These are phyloP conservation scores for Collybiopsis confluens DNA, from an alignment of 768 basidiomycete species.

Conservation along the genomic window DNA sequence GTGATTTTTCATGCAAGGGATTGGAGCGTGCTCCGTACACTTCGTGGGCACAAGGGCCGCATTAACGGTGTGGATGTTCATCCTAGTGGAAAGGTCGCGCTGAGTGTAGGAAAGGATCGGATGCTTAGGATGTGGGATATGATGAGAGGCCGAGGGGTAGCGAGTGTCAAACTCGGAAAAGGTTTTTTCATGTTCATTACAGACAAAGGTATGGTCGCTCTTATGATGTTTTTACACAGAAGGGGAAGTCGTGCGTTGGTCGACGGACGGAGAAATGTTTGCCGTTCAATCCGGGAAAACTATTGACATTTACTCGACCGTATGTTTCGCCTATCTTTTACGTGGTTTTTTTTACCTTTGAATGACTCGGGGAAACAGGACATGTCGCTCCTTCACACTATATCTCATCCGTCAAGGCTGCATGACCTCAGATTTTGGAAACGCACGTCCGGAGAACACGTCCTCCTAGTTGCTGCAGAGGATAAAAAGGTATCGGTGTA, in stretches of 20 bases:
- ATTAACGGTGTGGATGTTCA: slow-evolving; percentile 91
- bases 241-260: slow-evolving; percentile 91
- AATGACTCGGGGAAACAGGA: slow-evolving; percentile 41
- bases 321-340: slow-evolving; percentile 22
- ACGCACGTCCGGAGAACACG: slow-evolving; percentile 38
- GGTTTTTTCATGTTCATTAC: slow-evolving; percentile 48
- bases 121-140: slow-evolving; percentile 98
- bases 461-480: slow-evolving; percentile 83
- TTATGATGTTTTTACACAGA: slow-evolving; percentile 58
- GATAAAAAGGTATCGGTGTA: slow-evolving; percentile 87
- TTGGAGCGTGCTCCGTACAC: slow-evolving; percentile 82
- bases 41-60: slow-evolving; percentile 92
- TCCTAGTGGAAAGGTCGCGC: slow-evolving; percentile 85
- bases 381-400: slow-evolving; percentile 70
- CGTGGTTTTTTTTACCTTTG: background rate
- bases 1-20: slow-evolving; percentile 90
- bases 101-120: slow-evolving; percentile 88
- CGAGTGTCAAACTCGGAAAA: slow-evolving; percentile 85
- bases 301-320: slow-evolving; percentile 82
- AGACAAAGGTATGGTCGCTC: too few species aligned
- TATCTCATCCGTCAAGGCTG: slow-evolving; percentile 77
- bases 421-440: slow-evolving; percentile 79
- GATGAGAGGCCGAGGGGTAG: slow-evolving; percentile 88
- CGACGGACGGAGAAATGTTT: slow-evolving; percentile 70
- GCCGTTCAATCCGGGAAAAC: slow-evolving; percentile 72